Percentiles rank a stretch among this genome's conserved stretches.
These are phyloP conservation scores for Pelagomonas calceolata DNA, from an alignment of 108 stramenopile genomes.

Conservation along the genomic window DNA sequence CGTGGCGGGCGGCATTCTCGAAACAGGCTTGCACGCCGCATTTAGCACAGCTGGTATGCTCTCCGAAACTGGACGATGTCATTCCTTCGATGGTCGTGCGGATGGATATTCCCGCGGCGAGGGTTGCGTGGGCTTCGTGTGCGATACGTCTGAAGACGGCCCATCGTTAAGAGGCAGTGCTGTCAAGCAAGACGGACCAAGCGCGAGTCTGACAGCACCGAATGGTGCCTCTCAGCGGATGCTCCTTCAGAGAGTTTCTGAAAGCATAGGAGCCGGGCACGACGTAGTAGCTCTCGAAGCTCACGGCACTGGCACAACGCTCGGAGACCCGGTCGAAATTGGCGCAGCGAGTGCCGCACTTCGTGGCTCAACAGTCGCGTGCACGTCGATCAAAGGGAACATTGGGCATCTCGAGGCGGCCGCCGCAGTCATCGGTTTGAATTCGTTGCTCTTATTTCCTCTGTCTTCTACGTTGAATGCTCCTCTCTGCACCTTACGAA, in stretches of 20 bases:
- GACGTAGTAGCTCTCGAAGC: slow-evolving; percentile 23
- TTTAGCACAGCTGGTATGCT: slow-evolving; percentile 31
- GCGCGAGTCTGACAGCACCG: slow-evolving; percentile 37
- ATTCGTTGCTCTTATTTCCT: too few species aligned
- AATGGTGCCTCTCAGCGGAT: slow-evolving; percentile 30
- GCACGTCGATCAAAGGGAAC: background rate
- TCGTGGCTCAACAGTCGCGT: background rate
- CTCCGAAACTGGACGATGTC: slow-evolving; percentile 24
- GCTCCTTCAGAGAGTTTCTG: slow-evolving; percentile 11
- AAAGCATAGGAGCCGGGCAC: too few species aligned
- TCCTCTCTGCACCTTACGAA: too few species aligned
- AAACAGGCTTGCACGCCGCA: slow-evolving; percentile 23
- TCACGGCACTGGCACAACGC: slow-evolving; percentile 40
- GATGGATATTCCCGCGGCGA: slow-evolving; percentile 14
- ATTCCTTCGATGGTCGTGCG: slow-evolving; percentile 14
- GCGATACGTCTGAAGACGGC: too few species aligned
- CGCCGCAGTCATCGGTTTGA: background rate
- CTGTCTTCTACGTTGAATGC: too few species aligned
- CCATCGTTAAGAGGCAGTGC: slow-evolving; percentile 1
- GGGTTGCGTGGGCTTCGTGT: background rate
- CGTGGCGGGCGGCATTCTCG: slow-evolving; percentile 29
- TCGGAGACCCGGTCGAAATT: slow-evolving; percentile 37
- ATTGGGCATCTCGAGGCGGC: background rate
- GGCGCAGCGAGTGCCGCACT: background rate
- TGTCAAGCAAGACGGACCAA: slow-evolving; percentile 34